Evolutionary conservation across 768 basidiomycete species (phyloP).

Genomic region (Rhodotorula paludigena): DNA sequence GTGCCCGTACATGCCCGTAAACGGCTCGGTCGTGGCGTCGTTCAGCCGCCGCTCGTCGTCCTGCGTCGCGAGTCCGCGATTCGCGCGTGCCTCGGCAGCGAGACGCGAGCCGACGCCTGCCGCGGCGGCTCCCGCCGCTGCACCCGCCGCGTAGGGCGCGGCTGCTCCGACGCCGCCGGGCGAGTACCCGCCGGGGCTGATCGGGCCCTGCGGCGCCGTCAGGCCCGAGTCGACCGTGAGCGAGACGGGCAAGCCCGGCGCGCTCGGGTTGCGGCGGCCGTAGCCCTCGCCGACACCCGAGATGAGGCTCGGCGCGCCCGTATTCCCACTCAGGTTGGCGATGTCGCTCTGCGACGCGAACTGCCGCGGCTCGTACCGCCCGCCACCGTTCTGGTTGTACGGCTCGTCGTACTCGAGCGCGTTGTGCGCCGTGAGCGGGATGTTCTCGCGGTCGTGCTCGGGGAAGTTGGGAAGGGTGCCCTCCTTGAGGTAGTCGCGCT

Average conservation of each 20-base stretch:
- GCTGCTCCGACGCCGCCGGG: not conserved
- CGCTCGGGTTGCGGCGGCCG: slow-evolving; percentile 16
- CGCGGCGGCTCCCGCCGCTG: not conserved
- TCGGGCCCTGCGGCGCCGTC: not conserved
- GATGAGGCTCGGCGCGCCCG: slow-evolving; percentile 41
- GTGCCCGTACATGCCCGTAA: slow-evolving; percentile 17
- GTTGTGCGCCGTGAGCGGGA: slow-evolving; percentile 24
- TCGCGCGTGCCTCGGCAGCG: slow-evolving; percentile 16
- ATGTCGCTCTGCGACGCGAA: not conserved
- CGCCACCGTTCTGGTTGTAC: not conserved
- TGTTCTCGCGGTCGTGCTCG: slow-evolving; percentile 21
- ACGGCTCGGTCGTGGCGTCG: not conserved
- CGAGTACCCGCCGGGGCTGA: not conserved
- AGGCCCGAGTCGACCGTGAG: not conserved
- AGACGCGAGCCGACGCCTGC: slow-evolving; percentile 14
- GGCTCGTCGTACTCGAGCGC: slow-evolving; percentile 12
- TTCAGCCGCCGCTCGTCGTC: not conserved
- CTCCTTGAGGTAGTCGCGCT: not conserved
- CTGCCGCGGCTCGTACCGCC: not conserved
- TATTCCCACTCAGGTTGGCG: not conserved
- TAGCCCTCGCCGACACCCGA: slow-evolving; percentile 43
- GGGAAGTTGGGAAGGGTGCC: slow-evolving; percentile 13
- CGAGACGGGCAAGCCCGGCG: slow-evolving; percentile 13
- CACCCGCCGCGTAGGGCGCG: not conserved
- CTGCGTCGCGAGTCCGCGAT: slow-evolving; percentile 11